Conservation (phyloP, 768 basidiomycete genomes). For the Imleria badia region DNA sequence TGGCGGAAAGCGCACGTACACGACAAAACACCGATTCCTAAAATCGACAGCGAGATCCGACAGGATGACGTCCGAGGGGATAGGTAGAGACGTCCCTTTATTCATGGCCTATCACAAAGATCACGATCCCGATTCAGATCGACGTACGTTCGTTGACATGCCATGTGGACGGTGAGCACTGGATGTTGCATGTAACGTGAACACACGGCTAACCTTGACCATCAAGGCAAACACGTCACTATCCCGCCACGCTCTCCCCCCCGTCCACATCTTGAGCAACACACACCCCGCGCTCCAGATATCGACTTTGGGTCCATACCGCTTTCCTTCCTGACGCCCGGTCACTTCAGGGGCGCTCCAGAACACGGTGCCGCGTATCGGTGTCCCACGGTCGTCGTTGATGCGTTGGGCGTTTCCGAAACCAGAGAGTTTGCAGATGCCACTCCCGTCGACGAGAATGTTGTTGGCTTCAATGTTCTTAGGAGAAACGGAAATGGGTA, state of each 20-base stretch:
- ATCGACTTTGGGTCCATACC: conserved; percentile 93
- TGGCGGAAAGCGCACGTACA: conserved; percentile 39
- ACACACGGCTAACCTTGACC: conserved; percentile 62
- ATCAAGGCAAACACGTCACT: conserved; percentile 84
- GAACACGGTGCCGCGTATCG: conserved; percentile 94
- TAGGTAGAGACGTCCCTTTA: conserved; percentile 74
- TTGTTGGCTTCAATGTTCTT: conserved; percentile 96
- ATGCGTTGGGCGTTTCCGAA: conserved; percentile 93
- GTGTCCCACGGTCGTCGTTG: conserved; percentile 76
- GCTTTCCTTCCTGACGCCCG: conserved; percentile 66
- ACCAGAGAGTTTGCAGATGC: conserved; percentile 93
- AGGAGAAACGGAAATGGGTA: not conserved
- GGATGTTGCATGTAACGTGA: not conserved
- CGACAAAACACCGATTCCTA: conserved; percentile 78
- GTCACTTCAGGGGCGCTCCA: conserved; percentile 97
- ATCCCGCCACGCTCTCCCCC: conserved; percentile 81
- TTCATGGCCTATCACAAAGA: conserved; percentile 54
- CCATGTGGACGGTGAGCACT: conserved; percentile 15
- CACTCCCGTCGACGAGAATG: conserved; percentile 84
- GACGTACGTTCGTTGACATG: not conserved
- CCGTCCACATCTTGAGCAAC: conserved; percentile 94
- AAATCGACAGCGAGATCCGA: conserved; percentile 78
- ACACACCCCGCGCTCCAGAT: conserved; percentile 98
- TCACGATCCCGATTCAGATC: not conserved
- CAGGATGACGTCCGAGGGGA: conserved; percentile 73